phyloP scores from a whole-genome alignment of 2,329 filamentous ascomycete species.

The Fusarium marasasianum region DNA sequence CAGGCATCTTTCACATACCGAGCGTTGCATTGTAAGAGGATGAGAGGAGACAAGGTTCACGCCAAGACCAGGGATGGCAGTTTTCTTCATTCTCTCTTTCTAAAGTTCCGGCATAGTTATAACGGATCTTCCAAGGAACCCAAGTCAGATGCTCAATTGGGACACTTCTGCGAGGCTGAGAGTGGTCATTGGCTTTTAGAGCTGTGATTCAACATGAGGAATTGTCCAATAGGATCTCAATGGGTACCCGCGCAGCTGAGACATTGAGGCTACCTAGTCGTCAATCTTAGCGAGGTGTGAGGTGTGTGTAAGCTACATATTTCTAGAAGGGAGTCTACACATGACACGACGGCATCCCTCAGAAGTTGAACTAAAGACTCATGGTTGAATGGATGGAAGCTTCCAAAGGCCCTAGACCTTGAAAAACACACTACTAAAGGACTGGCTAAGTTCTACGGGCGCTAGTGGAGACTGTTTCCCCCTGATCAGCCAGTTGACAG shows the following conservation, averaged over 20 bases:
- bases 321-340: slow-evolving; percentile 8
- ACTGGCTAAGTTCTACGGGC: neutral
- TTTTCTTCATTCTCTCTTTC: neutral
- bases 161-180: neutral
- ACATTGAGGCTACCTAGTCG: slow-evolving; percentile 30
- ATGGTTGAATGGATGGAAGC: neutral
- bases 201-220: slow-evolving; percentile 1
- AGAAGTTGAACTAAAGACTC: neutral
- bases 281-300: slow-evolving; percentile 20
- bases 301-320: slow-evolving; percentile 4
- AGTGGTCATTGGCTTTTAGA: neutral
- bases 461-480: neutral
- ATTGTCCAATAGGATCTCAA: neutral
- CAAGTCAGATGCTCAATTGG: neutral
- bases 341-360: neutral
- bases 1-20: neutral
- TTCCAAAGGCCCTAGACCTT: neutral
- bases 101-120: neutral
- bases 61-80: slow-evolving; percentile 7
- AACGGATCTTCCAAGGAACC: neutral
- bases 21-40: slow-evolving; percentile 14
- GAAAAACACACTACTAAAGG: neutral
- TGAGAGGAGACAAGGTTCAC: neutral
- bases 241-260: slow-evolving; percentile 8
- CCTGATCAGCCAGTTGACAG: slow-evolving; percentile 27